phyloP scores from a whole-genome alignment of 2,329 filamentous ascomycete species.

The Cryphonectria japonica region DNA sequence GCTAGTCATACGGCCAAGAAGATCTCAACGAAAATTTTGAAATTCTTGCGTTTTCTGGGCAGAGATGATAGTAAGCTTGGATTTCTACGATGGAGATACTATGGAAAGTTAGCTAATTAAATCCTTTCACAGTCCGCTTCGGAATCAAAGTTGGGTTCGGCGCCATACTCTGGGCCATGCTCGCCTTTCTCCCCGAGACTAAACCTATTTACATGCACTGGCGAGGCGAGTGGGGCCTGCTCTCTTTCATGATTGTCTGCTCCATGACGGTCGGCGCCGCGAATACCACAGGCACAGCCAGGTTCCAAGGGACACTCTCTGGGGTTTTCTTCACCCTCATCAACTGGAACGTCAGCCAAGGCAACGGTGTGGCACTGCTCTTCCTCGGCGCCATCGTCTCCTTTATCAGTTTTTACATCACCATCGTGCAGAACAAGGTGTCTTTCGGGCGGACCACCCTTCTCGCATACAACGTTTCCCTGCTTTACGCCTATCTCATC shows the following conservation, averaged over 20 bases:
- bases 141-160: conserved; percentile 93
- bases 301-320: conserved; percentile 84
- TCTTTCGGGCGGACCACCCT: conserved; percentile 93
- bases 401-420: conserved; percentile 86
- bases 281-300: conserved; percentile 86
- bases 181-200: conserved; percentile 81
- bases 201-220: conserved; percentile 82
- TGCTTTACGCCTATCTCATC: conserved; percentile 91
- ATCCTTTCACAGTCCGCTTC: conserved; percentile 59
- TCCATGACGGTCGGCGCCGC: conserved; percentile 96
- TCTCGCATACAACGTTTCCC: conserved; percentile 93
- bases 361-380: conserved; percentile 75
- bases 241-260: conserved; percentile 98
- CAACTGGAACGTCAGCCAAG: conserved; percentile 77
- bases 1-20: conserved; percentile 48
- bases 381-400: conserved; percentile 82
- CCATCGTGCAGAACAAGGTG: conserved; percentile 79
- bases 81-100: not conserved
- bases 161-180: conserved; percentile 84
- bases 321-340: conserved; percentile 76
- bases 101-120: conserved; percentile 32
- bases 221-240: conserved; percentile 93
- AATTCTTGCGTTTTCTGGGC: conserved; percentile 51
- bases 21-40: conserved; percentile 51
- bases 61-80: conserved; percentile 55